These are phyloP conservation scores for Kazachstania africana DNA, from an alignment of 805 yeast species.

Conservation along the genomic window DNA sequence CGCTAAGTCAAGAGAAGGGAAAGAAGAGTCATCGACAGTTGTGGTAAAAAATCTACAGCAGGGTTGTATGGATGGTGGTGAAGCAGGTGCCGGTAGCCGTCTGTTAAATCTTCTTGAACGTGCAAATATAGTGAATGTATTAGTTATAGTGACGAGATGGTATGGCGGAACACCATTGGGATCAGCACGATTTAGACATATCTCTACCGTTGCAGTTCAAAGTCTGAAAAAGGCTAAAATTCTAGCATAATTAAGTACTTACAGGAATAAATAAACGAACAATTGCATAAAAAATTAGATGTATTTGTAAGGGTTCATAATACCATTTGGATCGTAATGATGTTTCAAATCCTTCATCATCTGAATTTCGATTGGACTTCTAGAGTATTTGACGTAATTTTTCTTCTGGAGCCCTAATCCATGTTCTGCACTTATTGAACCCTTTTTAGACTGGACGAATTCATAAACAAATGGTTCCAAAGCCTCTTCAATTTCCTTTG, in stretches of 20 bases:
- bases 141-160: constrained; percentile 70
- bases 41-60: constrained; percentile 29
- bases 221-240: constrained; percentile 33
- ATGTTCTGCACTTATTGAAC: constrained; percentile 95
- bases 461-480: constrained; percentile 94
- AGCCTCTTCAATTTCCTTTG: constrained; percentile 61
- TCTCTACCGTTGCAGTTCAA: constrained; percentile 43
- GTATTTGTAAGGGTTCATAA: constrained; percentile 91
- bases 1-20: constrained; percentile 2
- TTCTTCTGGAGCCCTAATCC: constrained; percentile 96
- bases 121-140: constrained; percentile 37
- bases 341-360: constrained; percentile 69
- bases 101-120: constrained; percentile 43
- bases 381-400: constrained; percentile 76
- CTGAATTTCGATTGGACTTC: constrained; percentile 55
- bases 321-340: constrained; percentile 83
- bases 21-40: neutral
- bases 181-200: constrained; percentile 56
- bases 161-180: constrained; percentile 73
- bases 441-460: constrained; percentile 59
- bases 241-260: constrained; percentile 3
- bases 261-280: neutral
- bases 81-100: constrained; percentile 59
- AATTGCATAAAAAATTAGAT: constrained; percentile 34
- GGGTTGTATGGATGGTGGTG: constrained; percentile 63